Conservation (phyloP, 148 eudicot genomes). For the Chenopodium suecicum region DNA sequence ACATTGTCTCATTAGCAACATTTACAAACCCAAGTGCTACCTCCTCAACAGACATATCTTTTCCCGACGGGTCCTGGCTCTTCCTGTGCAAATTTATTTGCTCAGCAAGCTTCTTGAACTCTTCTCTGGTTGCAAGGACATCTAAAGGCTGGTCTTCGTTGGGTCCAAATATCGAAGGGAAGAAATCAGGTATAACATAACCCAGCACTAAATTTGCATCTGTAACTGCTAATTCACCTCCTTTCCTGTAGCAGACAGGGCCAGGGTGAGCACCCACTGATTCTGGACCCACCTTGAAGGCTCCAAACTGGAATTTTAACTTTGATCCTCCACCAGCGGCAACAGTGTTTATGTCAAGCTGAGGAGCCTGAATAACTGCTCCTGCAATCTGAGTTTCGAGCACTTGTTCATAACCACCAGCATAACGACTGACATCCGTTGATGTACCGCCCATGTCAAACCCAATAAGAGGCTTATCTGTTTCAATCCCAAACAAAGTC, state of each 20-base stretch:
- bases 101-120: constrained; percentile 78
- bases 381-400: constrained; percentile 98
- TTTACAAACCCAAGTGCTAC: constrained; percentile 92
- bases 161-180: constrained; percentile 94
- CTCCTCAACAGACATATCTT: constrained; percentile 91
- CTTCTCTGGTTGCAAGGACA: constrained; percentile 58
- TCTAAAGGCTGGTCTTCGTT: constrained; percentile 94
- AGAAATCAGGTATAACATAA: constrained; percentile 82
- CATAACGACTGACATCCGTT: constrained; percentile 97
- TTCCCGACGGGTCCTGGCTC: constrained; percentile 61
- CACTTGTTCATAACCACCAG: constrained; percentile 89
- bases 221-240: constrained; percentile 93
- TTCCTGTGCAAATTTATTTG: constrained; percentile 78
- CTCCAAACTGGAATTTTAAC: constrained; percentile 86
- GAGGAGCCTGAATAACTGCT: constrained; percentile 95
- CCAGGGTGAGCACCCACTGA: constrained; percentile 99
- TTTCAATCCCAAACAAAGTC: constrained; percentile 82
- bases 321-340: constrained; percentile 99
- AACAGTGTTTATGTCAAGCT: constrained; percentile 96
- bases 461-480: constrained; percentile 92
- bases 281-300: constrained; percentile 96
- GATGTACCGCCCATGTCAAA: constrained; percentile 99
- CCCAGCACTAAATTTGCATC: constrained; percentile 92
- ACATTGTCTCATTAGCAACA: constrained; percentile 99
- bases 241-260: constrained; percentile 95